Evolutionary conservation across 805 yeast species (phyloP), one percentile per base, ranked within the genome.

Genomic region (Yarrowia keelungensis): DNA sequence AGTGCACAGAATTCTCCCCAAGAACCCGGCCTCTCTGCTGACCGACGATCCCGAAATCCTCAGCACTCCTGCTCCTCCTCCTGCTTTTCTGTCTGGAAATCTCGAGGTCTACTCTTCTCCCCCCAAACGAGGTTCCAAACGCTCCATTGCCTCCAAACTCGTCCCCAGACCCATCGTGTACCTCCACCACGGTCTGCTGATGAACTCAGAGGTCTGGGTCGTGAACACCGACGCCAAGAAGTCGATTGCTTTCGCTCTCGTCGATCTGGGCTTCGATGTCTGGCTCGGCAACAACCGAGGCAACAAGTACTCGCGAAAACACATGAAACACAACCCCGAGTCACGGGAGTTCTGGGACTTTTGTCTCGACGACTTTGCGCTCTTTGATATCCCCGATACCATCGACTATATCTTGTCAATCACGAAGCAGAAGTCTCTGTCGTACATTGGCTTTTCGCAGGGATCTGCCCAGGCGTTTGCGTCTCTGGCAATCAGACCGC

Each of bases 401-500:
- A 86, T 94, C 42, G 88, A 90, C 74, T 90, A 89, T 77, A 85
- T 94, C 15, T 77, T 93, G 69, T 76, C 81, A 1, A 76, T 79
- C 39, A 86, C 92, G 1, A 76, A 81, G 3, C 78, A 73, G 69
- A 71, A 73, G 38, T 72, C 78, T 16, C 77, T 93, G 45, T 84
- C 87, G 0, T 93, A 92, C 75, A 84, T 94, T 71, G 98, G 98
- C 1, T 94, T 94, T 75, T 87, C 93, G 35, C 98, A 93, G 77
- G 98, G 98, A 22, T 87, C 97, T 0, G 97, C 98, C 1, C 98
- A 94, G 77, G 92, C 92, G 50, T 88, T 93, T 77, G 97, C 97
- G 0, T 84, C 96, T 11, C 80, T 92, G 26, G 85, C 95, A 0
- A 76, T 80, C 16, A 86, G 87, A 74, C 87, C 89, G 8, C 81